Evolutionary conservation across 441 rosid species (phyloP).

Genomic region (Erysimum cheiri): DNA sequence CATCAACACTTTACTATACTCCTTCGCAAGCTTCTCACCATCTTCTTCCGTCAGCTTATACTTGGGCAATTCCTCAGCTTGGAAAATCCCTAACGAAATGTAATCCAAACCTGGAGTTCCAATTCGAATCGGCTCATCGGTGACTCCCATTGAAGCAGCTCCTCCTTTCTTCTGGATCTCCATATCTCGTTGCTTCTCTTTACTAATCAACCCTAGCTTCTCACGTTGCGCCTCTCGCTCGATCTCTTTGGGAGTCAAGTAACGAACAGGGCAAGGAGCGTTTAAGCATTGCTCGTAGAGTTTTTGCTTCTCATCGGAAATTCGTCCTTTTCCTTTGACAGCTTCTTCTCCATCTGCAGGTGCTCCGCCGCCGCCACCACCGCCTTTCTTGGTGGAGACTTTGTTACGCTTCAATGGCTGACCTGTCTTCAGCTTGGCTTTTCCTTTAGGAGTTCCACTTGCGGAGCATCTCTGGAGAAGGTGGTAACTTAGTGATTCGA

Average conservation of each 20-base stretch:
- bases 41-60: constrained; percentile 81
- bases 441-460: constrained; percentile 87
- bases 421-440: constrained; percentile 64
- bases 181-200: constrained; percentile 67
- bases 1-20: constrained; percentile 83
- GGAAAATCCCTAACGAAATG: constrained; percentile 70
- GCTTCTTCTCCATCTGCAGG: constrained; percentile 40
- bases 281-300: constrained; percentile 70
- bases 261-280: constrained; percentile 80
- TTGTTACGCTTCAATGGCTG: constrained; percentile 65
- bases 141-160: constrained; percentile 61
- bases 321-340: constrained; percentile 33
- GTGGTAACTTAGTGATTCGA: constrained; percentile 50
- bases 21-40: constrained; percentile 80
- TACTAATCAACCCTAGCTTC: constrained; percentile 76
- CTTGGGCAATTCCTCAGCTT: constrained; percentile 67
- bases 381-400: constrained; percentile 61
- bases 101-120: constrained; percentile 82
- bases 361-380: constrained; percentile 10
- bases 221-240: constrained; percentile 77
- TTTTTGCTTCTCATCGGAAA: constrained; percentile 53
- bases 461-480: constrained; percentile 71
- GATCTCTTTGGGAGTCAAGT: constrained; percentile 58
- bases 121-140: constrained; percentile 66
- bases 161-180: constrained; percentile 80